Conservation (phyloP, 495 filamentous ascomycete genomes). For the Penicillium parvum region DNA sequence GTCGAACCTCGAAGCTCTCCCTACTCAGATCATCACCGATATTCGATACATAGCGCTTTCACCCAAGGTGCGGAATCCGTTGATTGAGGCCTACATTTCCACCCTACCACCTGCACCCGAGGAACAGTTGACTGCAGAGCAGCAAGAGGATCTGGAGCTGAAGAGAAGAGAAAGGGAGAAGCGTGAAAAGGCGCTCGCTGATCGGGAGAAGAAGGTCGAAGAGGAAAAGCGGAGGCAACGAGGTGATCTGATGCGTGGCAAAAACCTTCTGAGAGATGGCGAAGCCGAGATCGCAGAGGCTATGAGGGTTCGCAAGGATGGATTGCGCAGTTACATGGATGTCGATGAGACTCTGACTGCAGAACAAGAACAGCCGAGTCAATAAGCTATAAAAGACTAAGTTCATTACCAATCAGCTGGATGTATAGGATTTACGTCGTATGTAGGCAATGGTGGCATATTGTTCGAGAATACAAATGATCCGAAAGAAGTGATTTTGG, state of each 20-base stretch:
- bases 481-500: too few species aligned
- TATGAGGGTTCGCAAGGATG: conserved; percentile 70
- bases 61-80: conserved; percentile 60
- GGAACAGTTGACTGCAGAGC: conserved; percentile 46
- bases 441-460: too few species aligned
- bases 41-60: conserved; percentile 77
- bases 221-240: conserved; percentile 69
- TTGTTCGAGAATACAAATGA: too few species aligned
- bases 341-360: conserved; percentile 20
- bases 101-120: conserved; percentile 65
- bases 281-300: conserved; percentile 75
- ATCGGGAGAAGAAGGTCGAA: conserved; percentile 66
- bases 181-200: conserved; percentile 69
- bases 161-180: conserved; percentile 60
- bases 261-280: conserved; percentile 65
- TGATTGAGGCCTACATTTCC: conserved; percentile 73
- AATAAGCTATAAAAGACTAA: conserved; percentile 5
- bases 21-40: conserved; percentile 65
- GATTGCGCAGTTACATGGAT: conserved; percentile 61
- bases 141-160: conserved; percentile 56
- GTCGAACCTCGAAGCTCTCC: conserved; percentile 60
- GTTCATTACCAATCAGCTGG: background rate
- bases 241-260: conserved; percentile 61
- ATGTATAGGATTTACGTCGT: too few species aligned
- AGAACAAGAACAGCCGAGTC: conserved; percentile 3